A percentile compares a stretch with the other conserved stretches of the same genome.
Evolutionary conservation across 2,329 filamentous ascomycete genomes (phyloP).

Genomic region (Paraconiothyrium brasiliense): DNA sequence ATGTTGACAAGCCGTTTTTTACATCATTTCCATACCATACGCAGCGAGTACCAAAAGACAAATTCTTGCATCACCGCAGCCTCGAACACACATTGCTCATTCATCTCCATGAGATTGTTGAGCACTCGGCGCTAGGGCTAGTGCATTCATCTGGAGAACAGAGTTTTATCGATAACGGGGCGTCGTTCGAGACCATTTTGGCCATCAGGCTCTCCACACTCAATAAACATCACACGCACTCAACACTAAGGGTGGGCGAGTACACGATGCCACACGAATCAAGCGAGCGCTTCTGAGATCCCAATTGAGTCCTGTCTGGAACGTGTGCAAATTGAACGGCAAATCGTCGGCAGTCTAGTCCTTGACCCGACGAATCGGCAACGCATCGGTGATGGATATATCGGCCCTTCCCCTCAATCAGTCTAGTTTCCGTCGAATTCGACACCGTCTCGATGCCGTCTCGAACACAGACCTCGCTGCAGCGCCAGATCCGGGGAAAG

Average conservation of each 20-base stretch:
- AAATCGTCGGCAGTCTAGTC: slow-evolving; percentile 2
- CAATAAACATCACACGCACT: background rate
- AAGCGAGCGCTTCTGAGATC: slow-evolving; percentile 15
- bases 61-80: background rate
- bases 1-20: background rate
- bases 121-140: background rate
- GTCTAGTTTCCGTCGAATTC: slow-evolving; percentile 7
- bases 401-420: background rate
- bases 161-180: background rate
- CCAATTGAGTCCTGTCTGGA: slow-evolving; percentile 2
- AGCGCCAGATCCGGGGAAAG: slow-evolving; percentile 14
- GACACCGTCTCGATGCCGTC: background rate
- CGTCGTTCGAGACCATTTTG: slow-evolving; percentile 3
- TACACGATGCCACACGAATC: slow-evolving; percentile 1
- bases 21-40: background rate
- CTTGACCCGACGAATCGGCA: background rate
- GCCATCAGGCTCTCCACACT: background rate
- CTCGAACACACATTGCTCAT: background rate
- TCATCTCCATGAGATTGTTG: background rate
- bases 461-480: background rate
- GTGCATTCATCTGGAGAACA: background rate
- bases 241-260: background rate
- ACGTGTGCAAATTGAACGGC: background rate
- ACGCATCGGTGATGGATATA: background rate
- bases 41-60: background rate